phyloP scores from a whole-genome alignment of 2,329 filamentous ascomycete genomes.

The Hortaea werneckii region DNA sequence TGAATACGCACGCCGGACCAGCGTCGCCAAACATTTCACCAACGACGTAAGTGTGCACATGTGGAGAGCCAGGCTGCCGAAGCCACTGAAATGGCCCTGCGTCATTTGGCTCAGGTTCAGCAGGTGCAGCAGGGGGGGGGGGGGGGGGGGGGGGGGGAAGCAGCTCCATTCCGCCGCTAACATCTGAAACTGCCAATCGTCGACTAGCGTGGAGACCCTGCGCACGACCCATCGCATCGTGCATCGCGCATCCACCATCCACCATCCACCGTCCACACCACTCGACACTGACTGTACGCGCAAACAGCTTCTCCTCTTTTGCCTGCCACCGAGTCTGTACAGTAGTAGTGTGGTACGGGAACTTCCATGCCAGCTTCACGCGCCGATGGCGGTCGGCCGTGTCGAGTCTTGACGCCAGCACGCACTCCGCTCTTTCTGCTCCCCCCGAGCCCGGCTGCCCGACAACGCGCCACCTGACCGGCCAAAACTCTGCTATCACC shows the following conservation, averaged over 20 bases:
- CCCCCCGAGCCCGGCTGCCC: too few relatives aligned
- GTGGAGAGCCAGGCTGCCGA: background rate
- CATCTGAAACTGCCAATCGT: background rate
- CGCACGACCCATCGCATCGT: background rate
- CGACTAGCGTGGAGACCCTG: background rate
- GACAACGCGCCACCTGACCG: background rate
- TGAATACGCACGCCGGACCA: background rate
- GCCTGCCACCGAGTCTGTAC: background rate
- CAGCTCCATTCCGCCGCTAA: background rate
- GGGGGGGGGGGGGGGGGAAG: too few relatives aligned
- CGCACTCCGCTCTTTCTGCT: too few relatives aligned
- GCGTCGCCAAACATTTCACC: background rate
- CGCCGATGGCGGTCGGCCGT: background rate
- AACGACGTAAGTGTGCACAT: slow-evolving; percentile 1
- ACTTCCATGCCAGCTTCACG: background rate
- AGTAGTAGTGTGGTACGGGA: background rate
- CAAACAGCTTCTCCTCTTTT: background rate
- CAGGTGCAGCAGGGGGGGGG: background rate
- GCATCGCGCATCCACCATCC: too few relatives aligned
- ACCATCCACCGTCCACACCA: background rate
- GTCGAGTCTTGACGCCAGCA: background rate
- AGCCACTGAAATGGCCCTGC: background rate
- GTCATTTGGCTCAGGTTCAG: background rate
- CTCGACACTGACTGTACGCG: background rate
- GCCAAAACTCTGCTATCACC: background rate